Percentiles rank a stretch among this genome's conserved stretches.
Evolutionary conservation across 805 yeast species (phyloP).

Genomic region (Kuraishia ogatae): DNA sequence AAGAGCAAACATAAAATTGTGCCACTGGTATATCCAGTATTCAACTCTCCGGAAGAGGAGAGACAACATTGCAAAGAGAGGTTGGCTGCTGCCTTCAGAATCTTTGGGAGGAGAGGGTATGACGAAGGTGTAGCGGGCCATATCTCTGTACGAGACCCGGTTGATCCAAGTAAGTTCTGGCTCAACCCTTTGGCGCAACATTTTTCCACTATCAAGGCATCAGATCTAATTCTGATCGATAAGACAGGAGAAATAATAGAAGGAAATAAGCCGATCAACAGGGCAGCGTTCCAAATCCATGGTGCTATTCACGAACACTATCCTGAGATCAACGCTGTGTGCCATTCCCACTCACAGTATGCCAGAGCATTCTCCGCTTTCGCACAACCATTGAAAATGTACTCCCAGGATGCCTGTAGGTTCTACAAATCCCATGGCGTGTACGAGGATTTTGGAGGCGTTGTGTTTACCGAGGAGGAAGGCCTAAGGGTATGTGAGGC

Average conservation of each 20-base stretch:
- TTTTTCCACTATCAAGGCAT: conserved; percentile 49
- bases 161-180: conserved; percentile 77
- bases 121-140: conserved; percentile 88
- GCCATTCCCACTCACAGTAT: conserved; percentile 58
- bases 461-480: conserved; percentile 59
- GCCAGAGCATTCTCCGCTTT: conserved; percentile 62
- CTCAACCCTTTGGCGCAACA: conserved; percentile 80
- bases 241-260: conserved; percentile 56
- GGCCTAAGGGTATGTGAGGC: conserved; percentile 54
- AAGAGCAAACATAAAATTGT: not conserved
- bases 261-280: conserved; percentile 44
- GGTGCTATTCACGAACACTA: conserved; percentile 58
- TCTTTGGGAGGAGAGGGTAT: conserved; percentile 68
- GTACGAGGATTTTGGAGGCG: conserved; percentile 70
- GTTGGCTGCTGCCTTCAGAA: conserved; percentile 76
- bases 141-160: conserved; percentile 78
- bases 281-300: conserved; percentile 66
- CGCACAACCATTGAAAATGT: conserved; percentile 67
- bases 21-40: not conserved
- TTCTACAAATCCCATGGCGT: conserved; percentile 62
- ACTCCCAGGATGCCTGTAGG: conserved; percentile 68
- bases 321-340: conserved; percentile 65
- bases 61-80: not conserved
- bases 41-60: not conserved
- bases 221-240: conserved; percentile 57